Percentiles rank a stretch among this genome's conserved stretches.
These are phyloP conservation scores for Pleurostoma richardsiae DNA, from an alignment of 2,329 filamentous ascomycete species.

Conservation along the genomic window DNA sequence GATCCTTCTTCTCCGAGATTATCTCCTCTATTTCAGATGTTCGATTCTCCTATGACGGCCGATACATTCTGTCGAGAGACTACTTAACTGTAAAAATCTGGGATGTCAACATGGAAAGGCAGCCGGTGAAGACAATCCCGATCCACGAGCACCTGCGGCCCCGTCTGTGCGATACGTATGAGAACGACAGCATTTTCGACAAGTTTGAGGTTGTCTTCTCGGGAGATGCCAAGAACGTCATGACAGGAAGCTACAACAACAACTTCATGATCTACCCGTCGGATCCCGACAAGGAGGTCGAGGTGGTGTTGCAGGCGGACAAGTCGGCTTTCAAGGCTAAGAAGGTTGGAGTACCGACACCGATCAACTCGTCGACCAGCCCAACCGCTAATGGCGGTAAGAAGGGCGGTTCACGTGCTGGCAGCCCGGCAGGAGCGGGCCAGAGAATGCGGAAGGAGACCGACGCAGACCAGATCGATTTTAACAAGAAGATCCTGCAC, in stretches of 20 bases:
- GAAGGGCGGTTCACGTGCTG: conserved; percentile 83
- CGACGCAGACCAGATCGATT: conserved; percentile 98
- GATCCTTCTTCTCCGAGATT: conserved; percentile 99
- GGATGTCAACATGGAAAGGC: conserved; percentile 99
- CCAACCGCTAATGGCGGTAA: conserved; percentile 71
- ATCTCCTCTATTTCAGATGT: conserved; percentile 99
- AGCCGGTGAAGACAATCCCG: conserved; percentile 96
- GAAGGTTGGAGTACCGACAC: conserved; percentile 96
- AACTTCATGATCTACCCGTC: conserved; percentile 99
- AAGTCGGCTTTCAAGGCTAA: conserved; percentile 99
- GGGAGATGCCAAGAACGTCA: conserved; percentile 96
- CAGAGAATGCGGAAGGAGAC: conserved; percentile 98
- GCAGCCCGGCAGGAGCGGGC: conserved; percentile 73
- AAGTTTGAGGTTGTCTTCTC: conserved; percentile 99
- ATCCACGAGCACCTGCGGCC: conserved; percentile 97
- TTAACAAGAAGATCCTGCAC: conserved; percentile 99
- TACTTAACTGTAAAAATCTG: conserved; percentile 99
- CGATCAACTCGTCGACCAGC: conserved; percentile 80
- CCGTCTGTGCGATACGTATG: conserved; percentile 93
- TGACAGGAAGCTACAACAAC: conserved; percentile 99
- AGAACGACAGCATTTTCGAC: conserved; percentile 99
- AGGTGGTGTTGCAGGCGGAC: conserved; percentile 95
- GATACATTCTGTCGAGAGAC: conserved; percentile 95
- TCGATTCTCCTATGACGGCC: conserved; percentile 91
- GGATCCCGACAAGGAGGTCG: conserved; percentile 91